Conservation (phyloP, 2,329 filamentous ascomycete genomes). For the Coniochaeta hoffmannii region DNA sequence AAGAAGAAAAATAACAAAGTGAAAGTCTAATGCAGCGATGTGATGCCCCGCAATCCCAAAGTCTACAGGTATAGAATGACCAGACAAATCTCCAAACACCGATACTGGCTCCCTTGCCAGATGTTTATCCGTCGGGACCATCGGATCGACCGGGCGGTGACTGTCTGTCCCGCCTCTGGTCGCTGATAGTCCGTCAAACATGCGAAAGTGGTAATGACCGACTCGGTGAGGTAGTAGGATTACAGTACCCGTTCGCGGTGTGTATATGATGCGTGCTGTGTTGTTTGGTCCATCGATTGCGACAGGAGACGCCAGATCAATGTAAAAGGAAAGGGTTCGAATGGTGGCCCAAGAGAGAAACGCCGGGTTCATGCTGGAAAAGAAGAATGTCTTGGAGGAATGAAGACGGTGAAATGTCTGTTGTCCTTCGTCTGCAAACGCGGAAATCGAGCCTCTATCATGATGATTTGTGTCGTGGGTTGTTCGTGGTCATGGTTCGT, state of each 20-base stretch:
- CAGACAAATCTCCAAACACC: background rate
- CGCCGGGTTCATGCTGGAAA: conserved; percentile 1
- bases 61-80: conserved; percentile 2
- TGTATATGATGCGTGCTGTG: background rate
- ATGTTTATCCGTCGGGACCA: no score
- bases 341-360: background rate
- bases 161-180: background rate
- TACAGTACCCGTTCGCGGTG: background rate
- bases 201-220: background rate
- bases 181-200: background rate
- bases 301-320: background rate
- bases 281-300: background rate
- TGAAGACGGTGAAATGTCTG: background rate
- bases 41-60: background rate
- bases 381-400: background rate
- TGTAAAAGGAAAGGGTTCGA: background rate
- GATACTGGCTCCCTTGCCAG: background rate
- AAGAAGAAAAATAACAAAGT: background rate
- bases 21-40: background rate
- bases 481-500: background rate
- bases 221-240: background rate
- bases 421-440: background rate
- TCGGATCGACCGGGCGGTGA: no score
- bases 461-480: background rate
- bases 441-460: background rate